These are phyloP conservation scores for Mycena crocata DNA, from an alignment of 768 basidiomycete genomes.

Conservation along the genomic window DNA sequence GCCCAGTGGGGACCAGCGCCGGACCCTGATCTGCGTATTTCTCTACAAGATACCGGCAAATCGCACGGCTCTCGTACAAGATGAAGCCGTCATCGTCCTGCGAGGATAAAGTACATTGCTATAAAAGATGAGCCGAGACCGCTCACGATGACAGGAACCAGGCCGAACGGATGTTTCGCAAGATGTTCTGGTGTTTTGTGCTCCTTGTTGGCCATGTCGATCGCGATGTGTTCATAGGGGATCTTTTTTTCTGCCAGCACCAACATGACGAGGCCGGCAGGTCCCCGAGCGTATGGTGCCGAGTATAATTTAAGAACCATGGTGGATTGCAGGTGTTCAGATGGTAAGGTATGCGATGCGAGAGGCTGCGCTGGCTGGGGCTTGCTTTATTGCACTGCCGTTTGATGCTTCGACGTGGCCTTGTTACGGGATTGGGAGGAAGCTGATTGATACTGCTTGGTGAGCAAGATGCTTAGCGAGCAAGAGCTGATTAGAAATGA, in stretches of 20 bases:
- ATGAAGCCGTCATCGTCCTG: constrained; percentile 1
- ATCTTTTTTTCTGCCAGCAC: not conserved
- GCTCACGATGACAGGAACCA: not conserved
- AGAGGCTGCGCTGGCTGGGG: too few species aligned
- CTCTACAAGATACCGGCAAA: too few species aligned
- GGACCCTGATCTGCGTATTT: constrained; percentile 55
- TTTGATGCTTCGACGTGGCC: too few species aligned
- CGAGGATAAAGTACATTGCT: not conserved
- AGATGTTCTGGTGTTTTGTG: not conserved
- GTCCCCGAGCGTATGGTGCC: too few species aligned
- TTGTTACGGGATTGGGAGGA: too few species aligned
- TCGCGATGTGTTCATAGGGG: not conserved
- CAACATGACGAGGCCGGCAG: not conserved
- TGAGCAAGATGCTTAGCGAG: too few species aligned
- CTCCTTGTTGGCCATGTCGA: not conserved
- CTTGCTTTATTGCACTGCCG: too few species aligned
- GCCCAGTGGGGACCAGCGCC: constrained; percentile 48
- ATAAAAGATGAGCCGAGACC: not conserved
- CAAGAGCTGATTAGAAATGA: too few species aligned
- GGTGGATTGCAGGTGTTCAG: too few species aligned
- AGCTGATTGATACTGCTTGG: too few species aligned
- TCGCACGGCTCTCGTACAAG: too few species aligned
- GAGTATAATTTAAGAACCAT: not conserved
- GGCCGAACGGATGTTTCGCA: not conserved
- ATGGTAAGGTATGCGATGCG: too few species aligned